phyloP scores from a whole-genome alignment of 2,329 filamentous ascomycete species.

The Myriosclerotinia duriaeana region DNA sequence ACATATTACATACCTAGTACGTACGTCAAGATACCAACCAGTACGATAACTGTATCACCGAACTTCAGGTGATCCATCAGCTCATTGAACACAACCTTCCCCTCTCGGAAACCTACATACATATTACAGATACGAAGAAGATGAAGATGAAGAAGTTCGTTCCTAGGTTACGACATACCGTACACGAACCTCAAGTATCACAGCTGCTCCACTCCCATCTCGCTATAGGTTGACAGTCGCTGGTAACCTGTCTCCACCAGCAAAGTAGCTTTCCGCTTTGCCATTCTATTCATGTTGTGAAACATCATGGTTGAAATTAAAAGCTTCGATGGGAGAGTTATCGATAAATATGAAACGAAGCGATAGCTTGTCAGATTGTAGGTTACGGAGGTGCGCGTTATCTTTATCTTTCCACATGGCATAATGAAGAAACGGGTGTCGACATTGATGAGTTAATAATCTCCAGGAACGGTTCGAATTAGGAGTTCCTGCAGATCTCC shows the following conservation, averaged over 20 bases:
- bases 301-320: neutral
- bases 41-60: neutral
- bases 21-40: neutral
- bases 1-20: neutral
- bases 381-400: no score
- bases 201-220: constrained; percentile 7
- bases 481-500: constrained; percentile 12
- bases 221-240: neutral
- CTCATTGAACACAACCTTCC: neutral
- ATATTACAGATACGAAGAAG: no score
- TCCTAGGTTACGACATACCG: neutral
- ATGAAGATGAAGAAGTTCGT: neutral
- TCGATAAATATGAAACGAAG: constrained; percentile 11
- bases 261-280: constrained; percentile 9
- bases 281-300: neutral
- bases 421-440: neutral
- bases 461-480: constrained; percentile 10
- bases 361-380: neutral
- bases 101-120: constrained; percentile 4
- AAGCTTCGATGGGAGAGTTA: neutral
- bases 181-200: constrained; percentile 13
- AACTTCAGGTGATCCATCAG: neutral
- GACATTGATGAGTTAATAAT: constrained; percentile 2
- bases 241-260: neutral
- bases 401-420: constrained; percentile 6